Base-by-base conservation (phyloP, 495 filamentous ascomycete species). In the Acidiella bohemica region DNA sequence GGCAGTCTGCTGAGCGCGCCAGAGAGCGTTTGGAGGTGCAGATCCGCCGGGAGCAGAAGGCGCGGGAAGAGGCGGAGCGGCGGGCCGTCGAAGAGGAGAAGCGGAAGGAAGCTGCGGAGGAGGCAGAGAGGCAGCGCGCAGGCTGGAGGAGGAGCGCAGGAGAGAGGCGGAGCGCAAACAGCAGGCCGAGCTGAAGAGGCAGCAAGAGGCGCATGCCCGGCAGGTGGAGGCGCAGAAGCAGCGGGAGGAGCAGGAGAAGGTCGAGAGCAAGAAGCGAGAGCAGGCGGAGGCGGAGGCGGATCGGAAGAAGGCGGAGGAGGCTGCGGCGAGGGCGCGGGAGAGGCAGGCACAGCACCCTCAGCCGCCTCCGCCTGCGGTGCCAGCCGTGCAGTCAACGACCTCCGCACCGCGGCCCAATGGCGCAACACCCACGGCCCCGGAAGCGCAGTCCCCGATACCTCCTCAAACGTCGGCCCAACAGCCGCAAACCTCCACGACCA, bases 31-130 rank as follows among this genome's bases (percentile, higher is more conserved):
- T 49, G 9, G 35, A 54, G 30, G 37, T 48, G 22, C 41, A 47
- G 34, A 39, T 44, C 13, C 42, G 52, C 45, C 33, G 43, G 4
- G 55, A 56, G 42, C 34, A 37, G 6, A 21, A 39, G 24, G 33
- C 46, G 22, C 41, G 39, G 19, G 53, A 48, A 16, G 48, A 48
- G 13, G 56, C 50, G 18, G 58, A 56, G 18, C 41, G 46, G 19
- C 24, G 28, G 21, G 42, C 24, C 1, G 17, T 56, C 28, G 46
- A 50, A 13, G 26, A 45, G 36, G 27, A 38, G 14, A 41, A 41
- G 36, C 20, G 44, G 23, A 26, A 44, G 31, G 25, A 42, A 3
- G 36, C 37, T 12, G 43, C 51, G 33, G 31, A 40, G 27, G 38
- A 46, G 37, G 36, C 44, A 12, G 29, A 30, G 36, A 16, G 25